phyloP scores from a whole-genome alignment of 768 basidiomycete species.

The Podaxis mareebaensis region DNA sequence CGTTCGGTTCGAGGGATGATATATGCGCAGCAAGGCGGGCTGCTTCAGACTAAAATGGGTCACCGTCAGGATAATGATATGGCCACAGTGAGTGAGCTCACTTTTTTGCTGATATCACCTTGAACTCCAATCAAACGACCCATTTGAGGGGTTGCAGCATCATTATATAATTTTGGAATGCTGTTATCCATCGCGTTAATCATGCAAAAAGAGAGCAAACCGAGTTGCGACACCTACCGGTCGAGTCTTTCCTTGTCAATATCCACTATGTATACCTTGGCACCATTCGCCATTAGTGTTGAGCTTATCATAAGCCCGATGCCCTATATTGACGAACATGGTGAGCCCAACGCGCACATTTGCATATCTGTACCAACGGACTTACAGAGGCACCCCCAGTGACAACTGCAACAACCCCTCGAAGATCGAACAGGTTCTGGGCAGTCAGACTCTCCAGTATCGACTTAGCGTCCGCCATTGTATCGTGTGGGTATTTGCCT shows the following conservation, averaged over 20 bases:
- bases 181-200: slow-evolving; percentile 13
- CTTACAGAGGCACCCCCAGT: slow-evolving; percentile 37
- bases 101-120: slow-evolving; percentile 42
- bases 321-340: slow-evolving; percentile 29
- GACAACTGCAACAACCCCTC: slow-evolving; percentile 45
- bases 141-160: slow-evolving; percentile 29
- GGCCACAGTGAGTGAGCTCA: not conserved
- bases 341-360: not conserved
- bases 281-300: slow-evolving; percentile 47
- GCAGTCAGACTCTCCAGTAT: slow-evolving; percentile 35
- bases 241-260: slow-evolving; percentile 42
- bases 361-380: too few species aligned
- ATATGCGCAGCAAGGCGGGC: slow-evolving; percentile 41
- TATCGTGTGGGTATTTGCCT: slow-evolving; percentile 1
- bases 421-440: slow-evolving; percentile 41
- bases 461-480: slow-evolving; percentile 23
- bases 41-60: slow-evolving; percentile 37
- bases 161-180: slow-evolving; percentile 35
- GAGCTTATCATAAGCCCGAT: slow-evolving; percentile 54
- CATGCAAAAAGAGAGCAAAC: not conserved
- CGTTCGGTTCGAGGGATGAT: slow-evolving; percentile 31
- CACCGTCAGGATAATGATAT: not conserved
- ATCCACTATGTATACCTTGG: slow-evolving; percentile 49
- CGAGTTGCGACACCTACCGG: slow-evolving; percentile 24
- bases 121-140: slow-evolving; percentile 42